These are phyloP conservation scores for Macrolepiota albuminosa DNA, from an alignment of 768 basidiomycete genomes.

Conservation along the genomic window DNA sequence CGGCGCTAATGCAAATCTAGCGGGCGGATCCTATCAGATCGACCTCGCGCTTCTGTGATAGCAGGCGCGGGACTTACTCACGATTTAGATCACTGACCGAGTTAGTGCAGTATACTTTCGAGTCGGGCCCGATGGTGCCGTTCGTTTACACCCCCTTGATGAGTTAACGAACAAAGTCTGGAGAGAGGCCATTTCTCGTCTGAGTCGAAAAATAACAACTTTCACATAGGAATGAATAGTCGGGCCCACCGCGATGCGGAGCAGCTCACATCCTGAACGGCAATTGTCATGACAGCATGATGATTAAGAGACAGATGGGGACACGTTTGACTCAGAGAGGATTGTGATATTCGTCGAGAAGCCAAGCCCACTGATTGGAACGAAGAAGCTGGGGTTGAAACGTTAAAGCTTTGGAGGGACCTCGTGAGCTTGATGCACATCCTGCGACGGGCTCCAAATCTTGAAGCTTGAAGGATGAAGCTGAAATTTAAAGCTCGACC, in stretches of 20 bases:
- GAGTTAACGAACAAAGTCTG: not conserved
- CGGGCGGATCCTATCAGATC: not conserved
- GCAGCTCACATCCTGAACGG: not conserved
- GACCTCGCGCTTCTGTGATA: not conserved
- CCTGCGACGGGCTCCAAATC: not conserved
- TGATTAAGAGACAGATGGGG: not conserved
- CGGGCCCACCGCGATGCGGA: not conserved
- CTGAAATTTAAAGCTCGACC: not conserved
- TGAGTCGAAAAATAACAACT: not conserved
- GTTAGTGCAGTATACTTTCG: not conserved
- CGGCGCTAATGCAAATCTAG: not conserved
- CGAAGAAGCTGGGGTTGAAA: not conserved
- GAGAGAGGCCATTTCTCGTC: not conserved
- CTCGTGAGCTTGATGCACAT: not conserved
- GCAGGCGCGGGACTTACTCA: not conserved
- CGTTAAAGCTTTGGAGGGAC: not conserved
- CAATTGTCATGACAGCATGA: not conserved
- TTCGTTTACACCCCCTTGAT: not conserved
- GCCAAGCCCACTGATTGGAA: not conserved
- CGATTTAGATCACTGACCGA: not conserved
- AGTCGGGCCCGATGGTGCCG: not conserved
- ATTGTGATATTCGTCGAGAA: not conserved
- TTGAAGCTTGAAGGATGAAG: not conserved
- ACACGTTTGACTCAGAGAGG: not conserved
- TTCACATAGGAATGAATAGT: not conserved